These are phyloP conservation scores for Powellomyces hirtus DNA, from an alignment of 192 early-diverging fungal species.

Conservation along the genomic window DNA sequence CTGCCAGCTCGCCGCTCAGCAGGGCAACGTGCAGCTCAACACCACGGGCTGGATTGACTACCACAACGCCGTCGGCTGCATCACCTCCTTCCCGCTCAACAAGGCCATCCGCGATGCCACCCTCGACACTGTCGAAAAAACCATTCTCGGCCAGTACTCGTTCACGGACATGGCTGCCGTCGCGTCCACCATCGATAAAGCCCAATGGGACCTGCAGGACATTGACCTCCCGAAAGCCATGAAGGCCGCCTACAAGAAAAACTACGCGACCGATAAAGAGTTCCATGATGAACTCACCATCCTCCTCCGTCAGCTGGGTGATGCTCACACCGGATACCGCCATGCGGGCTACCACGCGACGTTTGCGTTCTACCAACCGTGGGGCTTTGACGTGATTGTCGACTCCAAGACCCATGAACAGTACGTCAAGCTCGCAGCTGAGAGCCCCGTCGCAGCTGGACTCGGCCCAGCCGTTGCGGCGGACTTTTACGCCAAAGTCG, in stretches of 20 bases:
- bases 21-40: too few species aligned
- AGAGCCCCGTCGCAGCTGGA: background rate
- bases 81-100: conserved; percentile 18
- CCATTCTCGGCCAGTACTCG: conserved; percentile 14
- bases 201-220: conserved; percentile 18
- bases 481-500: background rate
- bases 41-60: background rate
- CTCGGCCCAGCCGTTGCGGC: background rate
- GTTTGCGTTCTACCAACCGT: conserved; percentile 21
- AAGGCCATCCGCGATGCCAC: conserved; percentile 10
- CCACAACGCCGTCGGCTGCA: conserved; percentile 3
- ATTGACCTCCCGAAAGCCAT: conserved; percentile 11
- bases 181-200: conserved; percentile 12
- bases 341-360: conserved; percentile 11
- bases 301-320: conserved; percentile 7
- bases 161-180: conserved; percentile 29
- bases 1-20: background rate
- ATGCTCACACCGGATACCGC: conserved; percentile 24
- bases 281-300: conserved; percentile 18
- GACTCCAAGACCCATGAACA: conserved; percentile 11
- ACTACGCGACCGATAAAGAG: conserved; percentile 10
- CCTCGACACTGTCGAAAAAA: conserved; percentile 9
- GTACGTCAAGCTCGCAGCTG: conserved; percentile 4
- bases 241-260: background rate
- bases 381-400: conserved; percentile 11